Evolutionary conservation across 345 rosid species (phyloP), one percentile per base, ranked within the genome.

Genomic region (Populus tremula): DNA sequence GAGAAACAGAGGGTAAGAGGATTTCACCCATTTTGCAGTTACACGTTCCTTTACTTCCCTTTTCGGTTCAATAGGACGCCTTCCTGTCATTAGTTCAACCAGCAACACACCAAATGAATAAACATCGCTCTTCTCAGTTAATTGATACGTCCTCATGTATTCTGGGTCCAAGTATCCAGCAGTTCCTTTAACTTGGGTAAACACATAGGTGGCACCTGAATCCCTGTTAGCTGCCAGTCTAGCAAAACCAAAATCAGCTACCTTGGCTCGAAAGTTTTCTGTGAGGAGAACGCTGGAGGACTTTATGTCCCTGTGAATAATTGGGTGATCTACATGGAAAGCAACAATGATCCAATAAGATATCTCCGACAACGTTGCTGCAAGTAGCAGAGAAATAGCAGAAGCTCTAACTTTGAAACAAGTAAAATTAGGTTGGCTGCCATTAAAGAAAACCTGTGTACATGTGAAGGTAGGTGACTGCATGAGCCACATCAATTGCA

Each of bases 101-200:
- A 96, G 89, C 38, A 96, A 80, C 21, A 93, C 96, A 45, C 99
- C 98, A 23, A 96, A 96, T 21, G 98, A 96, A 84, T 89, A 96
- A 38, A 96, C 99, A 65, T 96, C 97, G 53, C 98, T 96, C 86
- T 93, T 96, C 75, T 91, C 97, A 0, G 99, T 96, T 23, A 96
- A 91, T 71, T 93, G 97, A 77, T 93, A 91, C 36, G 99, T 93
- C 73, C 81, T 88, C 25, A 96, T 80, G 87, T 96, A 96, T 77
- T 96, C 98, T 0, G 97, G 97, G 67, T 96, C 99, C 76, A 96
- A 79, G 86, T 96, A 96, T 67, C 99, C 98, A 1, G 93, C 99
- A 7, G 98, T 96, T 84, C 97, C 99, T 88, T 93, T 96, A 72
- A 96, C 96, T 87, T 96, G 99, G 43, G 99, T 96, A 3, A 97